phyloP scores from a whole-genome alignment of 371 early-diverging fungal species.

The Zancudomyces culisetae region DNA sequence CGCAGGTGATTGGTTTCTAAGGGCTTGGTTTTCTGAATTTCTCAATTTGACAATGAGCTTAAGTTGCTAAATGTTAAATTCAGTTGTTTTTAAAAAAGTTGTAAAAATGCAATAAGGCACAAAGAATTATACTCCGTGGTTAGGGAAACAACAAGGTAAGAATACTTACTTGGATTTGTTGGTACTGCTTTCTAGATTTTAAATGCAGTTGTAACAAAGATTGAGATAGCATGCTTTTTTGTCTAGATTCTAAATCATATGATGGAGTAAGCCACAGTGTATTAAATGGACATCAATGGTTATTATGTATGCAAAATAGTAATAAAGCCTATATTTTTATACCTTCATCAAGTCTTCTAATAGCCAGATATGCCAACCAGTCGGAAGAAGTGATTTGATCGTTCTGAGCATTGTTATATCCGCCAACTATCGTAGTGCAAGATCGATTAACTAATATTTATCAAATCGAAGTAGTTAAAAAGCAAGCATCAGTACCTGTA shows the following conservation, averaged over 20 bases:
- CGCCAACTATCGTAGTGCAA: no score
- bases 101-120: no score
- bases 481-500: no score
- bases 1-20: constrained; percentile 11
- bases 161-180: constrained; percentile 1
- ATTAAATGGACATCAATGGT: no score
- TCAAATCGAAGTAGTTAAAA: no score
- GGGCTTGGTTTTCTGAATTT: constrained; percentile 11
- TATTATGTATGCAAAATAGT: no score
- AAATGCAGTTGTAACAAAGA: neutral
- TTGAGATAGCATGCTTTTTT: neutral
- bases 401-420: no score
- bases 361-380: constrained; percentile 3
- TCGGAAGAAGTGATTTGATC: neutral
- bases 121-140: no score
- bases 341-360: constrained; percentile 1
- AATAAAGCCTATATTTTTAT: no score
- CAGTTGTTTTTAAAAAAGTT: neutral
- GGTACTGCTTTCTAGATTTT: neutral
- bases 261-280: no score
- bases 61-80: constrained; percentile 11
- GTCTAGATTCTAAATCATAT: constrained; percentile 1
- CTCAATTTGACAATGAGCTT: constrained; percentile 16
- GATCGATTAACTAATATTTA: no score
- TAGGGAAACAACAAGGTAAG: no score